Conservation (phyloP, 2,329 filamentous ascomycete genomes). For the Thielaviopsis musarum region DNA sequence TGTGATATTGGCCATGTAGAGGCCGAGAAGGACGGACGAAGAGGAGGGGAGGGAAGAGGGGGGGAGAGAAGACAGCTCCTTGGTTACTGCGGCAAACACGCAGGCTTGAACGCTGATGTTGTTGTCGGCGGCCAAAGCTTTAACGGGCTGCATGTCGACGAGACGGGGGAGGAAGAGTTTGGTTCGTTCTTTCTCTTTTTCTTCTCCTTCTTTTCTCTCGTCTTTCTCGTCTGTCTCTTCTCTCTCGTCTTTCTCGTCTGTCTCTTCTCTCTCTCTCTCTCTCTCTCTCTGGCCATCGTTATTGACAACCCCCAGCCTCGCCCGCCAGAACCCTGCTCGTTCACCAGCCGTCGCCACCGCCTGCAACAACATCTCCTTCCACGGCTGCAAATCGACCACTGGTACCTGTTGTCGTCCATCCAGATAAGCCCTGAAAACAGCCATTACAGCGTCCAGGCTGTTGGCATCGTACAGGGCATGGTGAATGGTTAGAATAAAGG, state of each 20-base stretch:
- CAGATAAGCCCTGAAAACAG: conserved; percentile 20
- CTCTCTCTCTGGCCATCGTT: no score
- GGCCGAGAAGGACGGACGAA: conserved; percentile 43
- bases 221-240: no score
- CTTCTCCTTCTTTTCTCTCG: not conserved
- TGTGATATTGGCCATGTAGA: conserved; percentile 70
- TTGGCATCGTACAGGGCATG: conserved; percentile 82
- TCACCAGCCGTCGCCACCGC: conserved; percentile 6
- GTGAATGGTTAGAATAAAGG: conserved; percentile 47
- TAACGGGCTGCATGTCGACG: conserved; percentile 31
- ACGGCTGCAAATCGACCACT: conserved; percentile 14
- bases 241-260: no score
- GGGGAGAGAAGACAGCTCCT: conserved; percentile 18
- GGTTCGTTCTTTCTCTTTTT: not conserved
- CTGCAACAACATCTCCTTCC: conserved; percentile 16
- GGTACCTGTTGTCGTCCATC: conserved; percentile 11
- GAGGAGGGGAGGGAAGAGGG: not conserved
- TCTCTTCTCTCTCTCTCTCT: no score
- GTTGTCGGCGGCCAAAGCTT: conserved; percentile 16
- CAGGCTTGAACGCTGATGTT: conserved; percentile 57
- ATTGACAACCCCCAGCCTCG: conserved; percentile 13
- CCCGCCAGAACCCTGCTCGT: conserved; percentile 25
- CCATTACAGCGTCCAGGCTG: conserved; percentile 50
- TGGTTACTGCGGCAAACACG: conserved; percentile 57
- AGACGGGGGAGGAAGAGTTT: conserved; percentile 16